Evolutionary conservation across 2,329 filamentous ascomycete species (phyloP).

Genomic region (Cercospora nicotianae): DNA sequence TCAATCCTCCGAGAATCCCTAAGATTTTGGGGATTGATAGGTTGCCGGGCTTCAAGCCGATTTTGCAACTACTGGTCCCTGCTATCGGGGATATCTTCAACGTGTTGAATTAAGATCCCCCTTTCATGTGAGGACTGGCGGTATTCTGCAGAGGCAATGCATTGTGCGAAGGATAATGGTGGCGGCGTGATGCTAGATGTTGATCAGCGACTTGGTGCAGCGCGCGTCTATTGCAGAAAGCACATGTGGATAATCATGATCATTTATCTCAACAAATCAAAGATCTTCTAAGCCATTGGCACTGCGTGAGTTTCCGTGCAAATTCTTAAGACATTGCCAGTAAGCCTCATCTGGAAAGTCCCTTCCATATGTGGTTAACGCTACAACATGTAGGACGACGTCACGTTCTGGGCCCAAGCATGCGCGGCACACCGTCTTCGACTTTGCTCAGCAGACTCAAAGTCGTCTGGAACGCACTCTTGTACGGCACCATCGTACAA

Average conservation of each 20-base stretch:
- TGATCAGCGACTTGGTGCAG: not conserved
- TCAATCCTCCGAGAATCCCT: constrained; percentile 6
- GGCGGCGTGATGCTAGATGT: not conserved
- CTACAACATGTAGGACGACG: not conserved
- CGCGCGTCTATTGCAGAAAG: not conserved
- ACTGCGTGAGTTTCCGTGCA: not conserved
- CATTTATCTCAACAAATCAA: not conserved
- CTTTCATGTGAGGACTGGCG: too few relatives aligned
- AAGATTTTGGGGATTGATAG: constrained; percentile 7
- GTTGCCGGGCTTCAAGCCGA: constrained; percentile 1
- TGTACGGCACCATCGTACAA: not conserved
- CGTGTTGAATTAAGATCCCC: not conserved
- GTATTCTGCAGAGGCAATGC: not conserved
- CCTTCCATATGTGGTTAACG: not conserved
- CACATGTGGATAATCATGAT: not conserved
- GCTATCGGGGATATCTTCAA: constrained; percentile 6
- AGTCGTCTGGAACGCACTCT: not conserved
- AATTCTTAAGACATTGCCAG: not conserved
- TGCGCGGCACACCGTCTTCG: not conserved
- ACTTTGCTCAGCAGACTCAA: not conserved
- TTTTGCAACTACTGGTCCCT: constrained; percentile 6
- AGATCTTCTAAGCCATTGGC: not conserved
- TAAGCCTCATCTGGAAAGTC: not conserved
- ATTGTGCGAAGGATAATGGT: not conserved
- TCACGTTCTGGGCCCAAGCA: not conserved